Percentiles rank a stretch among this genome's conserved stretches.
Evolutionary conservation across 208 protist species (phyloP).

Genomic region (Jaenimonas drosophilae): DNA sequence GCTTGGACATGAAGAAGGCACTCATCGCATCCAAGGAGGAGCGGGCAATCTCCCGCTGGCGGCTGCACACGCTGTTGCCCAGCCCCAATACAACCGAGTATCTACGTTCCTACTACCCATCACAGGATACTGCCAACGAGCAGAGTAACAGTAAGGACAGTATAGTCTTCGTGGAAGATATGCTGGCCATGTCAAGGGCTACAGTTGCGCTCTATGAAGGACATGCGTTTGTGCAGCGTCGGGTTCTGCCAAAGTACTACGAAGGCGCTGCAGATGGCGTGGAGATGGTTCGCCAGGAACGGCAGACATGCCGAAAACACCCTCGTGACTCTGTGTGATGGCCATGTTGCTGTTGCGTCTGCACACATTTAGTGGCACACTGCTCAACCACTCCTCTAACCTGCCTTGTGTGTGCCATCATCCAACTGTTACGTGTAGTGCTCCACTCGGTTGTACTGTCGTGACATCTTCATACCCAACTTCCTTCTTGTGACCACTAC

Average conservation of each 20-base stretch:
- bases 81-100: constrained; percentile 12
- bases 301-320: constrained; percentile 1
- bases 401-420: no score
- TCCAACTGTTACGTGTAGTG: no score
- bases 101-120: constrained; percentile 3
- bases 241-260: constrained; percentile 49
- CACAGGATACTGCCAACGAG: background rate
- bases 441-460: no score
- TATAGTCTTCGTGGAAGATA: background rate
- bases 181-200: constrained; percentile 5
- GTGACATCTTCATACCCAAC: no score
- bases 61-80: constrained; percentile 49
- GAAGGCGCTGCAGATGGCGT: constrained; percentile 31
- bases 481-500: no score
- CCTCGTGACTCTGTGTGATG: background rate
- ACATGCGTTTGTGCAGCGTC: constrained; percentile 34
- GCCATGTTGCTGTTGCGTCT: no score
- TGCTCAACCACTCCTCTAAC: no score
- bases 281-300: constrained; percentile 44
- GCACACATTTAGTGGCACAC: no score
- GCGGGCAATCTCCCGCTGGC: constrained; percentile 20
- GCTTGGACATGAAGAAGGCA: constrained; percentile 1
- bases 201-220: constrained; percentile 32
- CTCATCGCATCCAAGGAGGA: background rate
- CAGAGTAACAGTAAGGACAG: no score